Conservation (phyloP, 1,284 basidiomycete genomes). For the Takashimella koratensis region DNA sequence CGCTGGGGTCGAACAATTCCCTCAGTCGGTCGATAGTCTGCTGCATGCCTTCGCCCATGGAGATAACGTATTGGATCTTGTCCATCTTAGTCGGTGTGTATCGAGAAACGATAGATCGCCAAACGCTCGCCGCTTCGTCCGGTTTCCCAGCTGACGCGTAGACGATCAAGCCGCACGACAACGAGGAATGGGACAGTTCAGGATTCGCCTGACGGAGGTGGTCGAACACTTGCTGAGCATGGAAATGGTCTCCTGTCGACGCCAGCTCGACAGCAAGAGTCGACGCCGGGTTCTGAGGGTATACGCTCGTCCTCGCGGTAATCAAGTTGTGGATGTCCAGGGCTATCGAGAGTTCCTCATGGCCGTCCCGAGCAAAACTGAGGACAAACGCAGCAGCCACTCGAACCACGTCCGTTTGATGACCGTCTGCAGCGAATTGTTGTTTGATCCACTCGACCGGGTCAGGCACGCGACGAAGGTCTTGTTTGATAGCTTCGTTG, state of each 20-base stretch:
- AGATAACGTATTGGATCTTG: constrained; percentile 2
- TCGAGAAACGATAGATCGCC: constrained; percentile 5
- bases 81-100: constrained; percentile 7
- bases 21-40: not conserved
- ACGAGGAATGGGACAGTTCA: constrained; percentile 5
- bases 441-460: constrained; percentile 7
- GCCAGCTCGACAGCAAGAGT: constrained; percentile 8
- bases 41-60: constrained; percentile 2
- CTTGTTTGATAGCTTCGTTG: constrained; percentile 1
- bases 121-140: constrained; percentile 3
- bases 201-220: constrained; percentile 5
- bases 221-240: constrained; percentile 7
- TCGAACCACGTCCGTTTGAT: not conserved
- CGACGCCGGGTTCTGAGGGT: constrained; percentile 4
- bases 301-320: constrained; percentile 4
- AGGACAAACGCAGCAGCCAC: not conserved
- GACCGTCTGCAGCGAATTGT: not conserved
- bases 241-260: not conserved
- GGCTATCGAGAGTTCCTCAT: not conserved
- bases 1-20: not conserved
- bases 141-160: constrained; percentile 8
- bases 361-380: not conserved
- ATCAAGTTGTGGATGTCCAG: constrained; percentile 5
- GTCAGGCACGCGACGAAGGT: constrained; percentile 2
- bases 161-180: constrained; percentile 11